Percentiles rank a stretch among this genome's conserved stretches.
Conservation (phyloP, 2,329 filamentous ascomycete species). For the Monosporascus sp. region DNA sequence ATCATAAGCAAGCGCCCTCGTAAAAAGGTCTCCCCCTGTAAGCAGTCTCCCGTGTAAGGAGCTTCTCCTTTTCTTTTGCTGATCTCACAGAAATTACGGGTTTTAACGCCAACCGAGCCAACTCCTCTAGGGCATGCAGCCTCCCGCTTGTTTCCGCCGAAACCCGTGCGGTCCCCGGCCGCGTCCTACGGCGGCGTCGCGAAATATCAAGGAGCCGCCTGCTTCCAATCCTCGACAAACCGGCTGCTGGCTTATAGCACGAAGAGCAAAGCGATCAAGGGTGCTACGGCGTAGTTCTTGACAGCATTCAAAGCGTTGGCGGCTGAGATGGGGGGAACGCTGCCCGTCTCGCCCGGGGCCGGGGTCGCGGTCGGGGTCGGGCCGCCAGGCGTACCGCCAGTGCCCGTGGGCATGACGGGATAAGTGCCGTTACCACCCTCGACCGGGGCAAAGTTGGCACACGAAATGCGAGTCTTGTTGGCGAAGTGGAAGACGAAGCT, state of each 20-base stretch:
- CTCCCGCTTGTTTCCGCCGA: no score
- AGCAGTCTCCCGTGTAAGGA: no score
- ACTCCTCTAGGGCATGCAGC: no score
- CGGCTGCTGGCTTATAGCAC: conserved; percentile 10
- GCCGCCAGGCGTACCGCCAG: conserved; percentile 1
- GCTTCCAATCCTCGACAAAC: background rate
- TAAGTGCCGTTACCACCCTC: conserved; percentile 10
- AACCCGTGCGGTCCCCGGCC: no score
- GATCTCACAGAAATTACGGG: no score
- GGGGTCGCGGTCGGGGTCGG: conserved; percentile 4
- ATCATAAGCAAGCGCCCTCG: no score
- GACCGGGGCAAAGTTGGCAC: conserved; percentile 52
- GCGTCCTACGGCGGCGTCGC: no score
- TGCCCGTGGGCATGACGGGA: conserved; percentile 9
- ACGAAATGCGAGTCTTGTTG: conserved; percentile 60
- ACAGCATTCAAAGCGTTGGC: conserved; percentile 5
- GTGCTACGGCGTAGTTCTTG: conserved; percentile 16
- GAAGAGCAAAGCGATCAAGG: conserved; percentile 15
- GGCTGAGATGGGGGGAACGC: background rate
- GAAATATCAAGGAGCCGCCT: background rate
- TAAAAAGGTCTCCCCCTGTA: no score
- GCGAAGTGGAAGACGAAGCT: conserved; percentile 59
- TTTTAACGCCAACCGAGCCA: no score
- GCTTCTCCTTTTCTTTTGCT: no score
- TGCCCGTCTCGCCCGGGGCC: background rate